Conservation (phyloP, 2,329 filamentous ascomycete species). For the Rasamsonia emersonii region DNA sequence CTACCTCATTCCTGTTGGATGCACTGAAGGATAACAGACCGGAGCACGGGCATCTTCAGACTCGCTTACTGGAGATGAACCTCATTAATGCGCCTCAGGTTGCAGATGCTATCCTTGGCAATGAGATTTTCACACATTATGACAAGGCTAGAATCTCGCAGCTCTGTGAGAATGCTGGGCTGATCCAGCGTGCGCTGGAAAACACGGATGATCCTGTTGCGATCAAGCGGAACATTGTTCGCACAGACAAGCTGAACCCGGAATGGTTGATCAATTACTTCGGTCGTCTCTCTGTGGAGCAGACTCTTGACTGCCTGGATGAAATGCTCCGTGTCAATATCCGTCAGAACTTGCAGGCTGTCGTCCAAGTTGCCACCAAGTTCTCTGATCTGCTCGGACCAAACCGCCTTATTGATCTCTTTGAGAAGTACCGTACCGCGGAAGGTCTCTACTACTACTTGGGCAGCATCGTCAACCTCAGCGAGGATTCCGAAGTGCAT, state of each 20-base stretch:
- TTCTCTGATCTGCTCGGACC: slow-evolving; percentile 91
- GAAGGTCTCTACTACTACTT: slow-evolving; percentile 98
- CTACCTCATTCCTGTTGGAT: slow-evolving; percentile 94
- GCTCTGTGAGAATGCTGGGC: slow-evolving; percentile 86
- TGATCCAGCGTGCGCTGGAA: slow-evolving; percentile 80
- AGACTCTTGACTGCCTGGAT: slow-evolving; percentile 86
- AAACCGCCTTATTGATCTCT: slow-evolving; percentile 79
- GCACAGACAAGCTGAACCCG: slow-evolving; percentile 73
- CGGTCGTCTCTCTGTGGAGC: slow-evolving; percentile 87
- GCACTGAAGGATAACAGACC: slow-evolving; percentile 90
- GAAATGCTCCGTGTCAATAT: slow-evolving; percentile 97
- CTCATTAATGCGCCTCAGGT: slow-evolving; percentile 93
- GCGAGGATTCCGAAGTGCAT: slow-evolving; percentile 87
- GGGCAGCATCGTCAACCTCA: slow-evolving; percentile 94
- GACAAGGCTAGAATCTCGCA: slow-evolving; percentile 82
- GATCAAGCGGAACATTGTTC: slow-evolving; percentile 83
- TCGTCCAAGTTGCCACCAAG: slow-evolving; percentile 93
- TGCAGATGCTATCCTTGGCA: slow-evolving; percentile 92
- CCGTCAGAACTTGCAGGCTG: slow-evolving; percentile 88
- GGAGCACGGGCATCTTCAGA: slow-evolving; percentile 89
- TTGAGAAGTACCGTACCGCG: slow-evolving; percentile 95
- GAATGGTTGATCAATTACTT: slow-evolving; percentile 94
- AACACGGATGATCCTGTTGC: slow-evolving; percentile 85
- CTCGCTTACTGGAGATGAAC: slow-evolving; percentile 95
- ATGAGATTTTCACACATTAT: slow-evolving; percentile 97